Base-by-base conservation (phyloP, 768 basidiomycete genomes). In the Hypsizygus marmoreus region DNA sequence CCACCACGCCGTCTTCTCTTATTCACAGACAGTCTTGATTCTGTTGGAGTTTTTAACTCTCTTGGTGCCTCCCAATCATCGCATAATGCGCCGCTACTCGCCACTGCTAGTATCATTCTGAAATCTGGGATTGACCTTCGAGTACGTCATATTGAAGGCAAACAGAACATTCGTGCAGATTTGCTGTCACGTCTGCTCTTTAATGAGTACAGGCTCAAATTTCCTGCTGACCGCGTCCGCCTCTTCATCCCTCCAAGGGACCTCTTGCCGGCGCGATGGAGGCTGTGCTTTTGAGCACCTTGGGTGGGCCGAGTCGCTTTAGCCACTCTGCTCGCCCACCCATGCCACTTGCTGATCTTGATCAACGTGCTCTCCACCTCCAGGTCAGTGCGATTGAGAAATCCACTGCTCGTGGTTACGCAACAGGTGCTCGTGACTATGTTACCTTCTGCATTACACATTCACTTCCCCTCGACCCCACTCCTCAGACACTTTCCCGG, bases 181-280 rank as follows among this genome's bases (percentile, higher is more conserved):
- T n/a, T n/a, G n/a, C n/a, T n/a, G n/a, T n/a, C n/a, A n/a, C n/a
- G n/a, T n/a, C 16, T 53, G 3, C 35, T 57, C 9, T 24, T 59
- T 11, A 29, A 48, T 17, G 51, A 57, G 13, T 55, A 51, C 25
- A 19, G 9, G 2, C 30, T 43, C 4, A 22, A 56, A 19, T 53
- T 51, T 35, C 45, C 54, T 32, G 30, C 45, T 31, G 45, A 52
- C 46, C 50, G 43, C 50, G 44, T 61, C 53, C 43, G 44, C 51
- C 16, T n/a, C 11, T 59, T 59, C 40, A 13, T 12, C 13, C 51
- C 55, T 19, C 59, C 57, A n/a, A n/a, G n/a, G n/a, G n/a, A n/a
- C n/a, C n/a, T n/a, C n/a, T 26, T 55, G 42, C 55, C 48, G 47
- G 47, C 49, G 41, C 43, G 40, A 50, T 56, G 54, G 56, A 42